Conservation (phyloP, 768 basidiomycete species). For the Epithele typhae region DNA sequence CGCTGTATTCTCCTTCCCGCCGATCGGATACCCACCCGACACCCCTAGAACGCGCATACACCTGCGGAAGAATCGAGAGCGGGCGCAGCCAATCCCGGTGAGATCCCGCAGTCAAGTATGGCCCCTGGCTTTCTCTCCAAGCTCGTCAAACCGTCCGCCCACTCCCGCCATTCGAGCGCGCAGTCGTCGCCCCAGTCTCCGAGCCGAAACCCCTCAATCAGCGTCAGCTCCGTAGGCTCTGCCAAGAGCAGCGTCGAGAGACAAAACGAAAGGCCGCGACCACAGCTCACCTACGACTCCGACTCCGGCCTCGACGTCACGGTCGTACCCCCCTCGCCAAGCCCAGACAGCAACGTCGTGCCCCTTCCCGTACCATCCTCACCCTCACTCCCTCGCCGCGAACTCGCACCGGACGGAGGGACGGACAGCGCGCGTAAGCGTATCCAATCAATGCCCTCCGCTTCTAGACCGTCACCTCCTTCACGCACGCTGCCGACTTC, state of each 20-base stretch:
- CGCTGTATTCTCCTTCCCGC: no score
- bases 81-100: no score
- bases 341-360: slow-evolving; percentile 15
- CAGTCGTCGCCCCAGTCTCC: slow-evolving; percentile 15
- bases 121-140: slow-evolving; percentile 28
- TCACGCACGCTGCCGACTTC: slow-evolving; percentile 1
- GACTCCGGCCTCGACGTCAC: slow-evolving; percentile 28
- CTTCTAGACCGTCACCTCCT: slow-evolving; percentile 1
- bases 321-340: slow-evolving; percentile 30
- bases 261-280: neutral
- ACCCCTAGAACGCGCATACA: no score
- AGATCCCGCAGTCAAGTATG: slow-evolving; percentile 10
- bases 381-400: neutral
- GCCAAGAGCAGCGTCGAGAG: slow-evolving; percentile 4
- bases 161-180: slow-evolving; percentile 14
- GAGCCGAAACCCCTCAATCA: slow-evolving; percentile 16
- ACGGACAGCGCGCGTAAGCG: slow-evolving; percentile 3
- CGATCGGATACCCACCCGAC: no score
- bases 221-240: slow-evolving; percentile 6
- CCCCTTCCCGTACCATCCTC: slow-evolving; percentile 7
- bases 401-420: slow-evolving; percentile 2
- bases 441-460: slow-evolving; percentile 12
- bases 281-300: slow-evolving; percentile 6
- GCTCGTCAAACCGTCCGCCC: slow-evolving; percentile 20
- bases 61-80: no score